Evolutionary conservation across 1,139 yeast species (phyloP).

Genomic region (Candida tetrigidarum): DNA sequence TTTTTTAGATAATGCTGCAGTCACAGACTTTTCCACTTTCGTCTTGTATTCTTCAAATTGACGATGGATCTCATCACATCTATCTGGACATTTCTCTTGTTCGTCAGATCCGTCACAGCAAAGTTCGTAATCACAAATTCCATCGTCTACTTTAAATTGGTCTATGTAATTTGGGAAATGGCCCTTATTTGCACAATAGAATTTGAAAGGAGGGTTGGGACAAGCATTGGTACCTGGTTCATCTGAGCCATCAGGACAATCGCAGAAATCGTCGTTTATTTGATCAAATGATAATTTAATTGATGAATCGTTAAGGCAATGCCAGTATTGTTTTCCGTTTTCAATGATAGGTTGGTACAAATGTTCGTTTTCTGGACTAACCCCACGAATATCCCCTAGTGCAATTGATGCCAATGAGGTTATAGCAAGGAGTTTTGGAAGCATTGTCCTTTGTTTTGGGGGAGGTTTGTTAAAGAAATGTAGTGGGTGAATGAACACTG

Average conservation of each 20-base stretch:
- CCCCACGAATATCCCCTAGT: slow-evolving; percentile 26
- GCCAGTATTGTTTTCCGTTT: slow-evolving; percentile 52
- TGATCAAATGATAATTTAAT: slow-evolving; percentile 61
- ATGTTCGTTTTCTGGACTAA: slow-evolving; percentile 41
- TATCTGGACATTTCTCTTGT: slow-evolving; percentile 55
- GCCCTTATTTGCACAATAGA: slow-evolving; percentile 82
- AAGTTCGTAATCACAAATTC: slow-evolving; percentile 84
- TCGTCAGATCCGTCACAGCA: slow-evolving; percentile 99
- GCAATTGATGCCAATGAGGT: slow-evolving; percentile 1
- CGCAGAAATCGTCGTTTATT: slow-evolving; percentile 89
- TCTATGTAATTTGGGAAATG: slow-evolving; percentile 61
- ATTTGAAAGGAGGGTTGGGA: slow-evolving; percentile 44
- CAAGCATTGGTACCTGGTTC: slow-evolving; percentile 98
- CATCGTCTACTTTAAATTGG: slow-evolving; percentile 76
- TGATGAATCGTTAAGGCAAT: slow-evolving; percentile 68
- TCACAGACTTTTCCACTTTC: slow-evolving; percentile 20
- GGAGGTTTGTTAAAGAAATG: too few relatives aligned
- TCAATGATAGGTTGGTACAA: slow-evolving; percentile 59
- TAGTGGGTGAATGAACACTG: too few relatives aligned
- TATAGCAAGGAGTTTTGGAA: slow-evolving; percentile 6
- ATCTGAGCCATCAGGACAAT: slow-evolving; percentile 98
- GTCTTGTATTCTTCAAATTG: slow-evolving; percentile 32
- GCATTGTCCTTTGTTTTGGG: neutral
- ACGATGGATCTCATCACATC: slow-evolving; percentile 53
- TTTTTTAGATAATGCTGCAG: slow-evolving; percentile 28